These are phyloP conservation scores for Phylloporus rhodoxanthus DNA, from an alignment of 768 basidiomycete species.

Conservation along the genomic window DNA sequence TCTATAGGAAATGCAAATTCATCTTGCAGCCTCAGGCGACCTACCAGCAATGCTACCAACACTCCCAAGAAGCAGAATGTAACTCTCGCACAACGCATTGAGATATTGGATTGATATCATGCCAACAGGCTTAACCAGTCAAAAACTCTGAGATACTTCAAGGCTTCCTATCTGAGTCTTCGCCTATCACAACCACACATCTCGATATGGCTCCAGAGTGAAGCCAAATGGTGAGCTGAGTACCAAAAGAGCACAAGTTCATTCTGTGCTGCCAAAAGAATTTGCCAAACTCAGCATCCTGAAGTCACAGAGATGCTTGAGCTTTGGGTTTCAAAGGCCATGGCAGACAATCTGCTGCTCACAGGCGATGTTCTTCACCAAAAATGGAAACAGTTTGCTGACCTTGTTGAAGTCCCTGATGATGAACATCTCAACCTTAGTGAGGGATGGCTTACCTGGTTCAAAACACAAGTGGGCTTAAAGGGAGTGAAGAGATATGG, in stretches of 20 bases:
- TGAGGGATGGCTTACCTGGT: conserved; percentile 25
- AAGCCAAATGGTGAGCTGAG: no score
- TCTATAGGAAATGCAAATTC: no score
- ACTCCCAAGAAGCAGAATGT: no score
- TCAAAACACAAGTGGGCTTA: conserved; percentile 2
- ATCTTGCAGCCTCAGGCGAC: no score
- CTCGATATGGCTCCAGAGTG: no score
- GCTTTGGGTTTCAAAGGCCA: conserved; percentile 35
- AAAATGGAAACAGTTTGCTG: conserved; percentile 8
- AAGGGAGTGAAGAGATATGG: conserved; percentile 27
- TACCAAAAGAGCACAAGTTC: no score
- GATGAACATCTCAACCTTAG: conserved; percentile 32
- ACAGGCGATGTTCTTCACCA: conserved; percentile 22
- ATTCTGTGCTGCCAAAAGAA: no score
- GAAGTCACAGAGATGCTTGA: conserved; percentile 34
- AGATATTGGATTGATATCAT: background rate
- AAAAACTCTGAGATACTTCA: background rate
- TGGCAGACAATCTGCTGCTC: conserved; percentile 31
- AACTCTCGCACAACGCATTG: background rate
- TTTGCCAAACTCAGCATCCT: conserved; percentile 30
- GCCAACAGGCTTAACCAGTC: background rate
- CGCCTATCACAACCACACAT: no score
- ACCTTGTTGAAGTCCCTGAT: conserved; percentile 22
- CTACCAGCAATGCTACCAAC: no score
- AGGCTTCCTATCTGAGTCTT: background rate